Conservation (phyloP, 176 grass and related monocot species). For the Cocos nucifera region DNA sequence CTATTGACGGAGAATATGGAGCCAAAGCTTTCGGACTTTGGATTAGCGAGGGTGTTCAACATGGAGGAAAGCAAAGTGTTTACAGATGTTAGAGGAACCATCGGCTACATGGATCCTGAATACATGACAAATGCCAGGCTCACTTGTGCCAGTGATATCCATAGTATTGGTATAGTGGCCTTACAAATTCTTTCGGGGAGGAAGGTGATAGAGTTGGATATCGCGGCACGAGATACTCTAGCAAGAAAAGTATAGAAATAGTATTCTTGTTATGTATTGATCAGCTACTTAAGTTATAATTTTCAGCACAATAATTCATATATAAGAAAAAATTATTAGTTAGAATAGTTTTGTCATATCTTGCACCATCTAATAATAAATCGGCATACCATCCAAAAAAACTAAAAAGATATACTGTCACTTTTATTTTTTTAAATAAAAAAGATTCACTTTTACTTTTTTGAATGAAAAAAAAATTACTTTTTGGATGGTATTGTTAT, state of each 20-base stretch:
- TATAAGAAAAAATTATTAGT: too few species aligned
- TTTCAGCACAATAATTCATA: too few species aligned
- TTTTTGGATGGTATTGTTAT: too few species aligned
- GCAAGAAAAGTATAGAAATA: constrained; percentile 33
- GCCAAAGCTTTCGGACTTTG: constrained; percentile 50
- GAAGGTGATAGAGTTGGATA: constrained; percentile 65
- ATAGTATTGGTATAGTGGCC: constrained; percentile 51
- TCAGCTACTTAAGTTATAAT: too few species aligned
- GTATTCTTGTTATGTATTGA: neutral
- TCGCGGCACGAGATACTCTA: constrained; percentile 40
- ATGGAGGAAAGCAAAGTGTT: constrained; percentile 61
- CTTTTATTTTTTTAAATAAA: too few species aligned
- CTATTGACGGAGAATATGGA: constrained; percentile 46
- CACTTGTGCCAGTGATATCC: constrained; percentile 49
- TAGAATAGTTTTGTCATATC: too few species aligned
- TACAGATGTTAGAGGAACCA: constrained; percentile 55
- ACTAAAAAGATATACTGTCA: too few species aligned
- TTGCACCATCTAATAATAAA: too few species aligned
- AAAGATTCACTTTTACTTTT: too few species aligned
- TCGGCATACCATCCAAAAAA: too few species aligned
- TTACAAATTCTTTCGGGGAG: constrained; percentile 53
- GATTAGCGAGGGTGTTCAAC: constrained; percentile 40
- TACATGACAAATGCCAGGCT: constrained; percentile 56
- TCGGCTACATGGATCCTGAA: constrained; percentile 69
- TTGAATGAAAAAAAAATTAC: too few species aligned